Evolutionary conservation across 2,329 filamentous ascomycete species (phyloP).

Genomic region (Xylariaceae sp.): DNA sequence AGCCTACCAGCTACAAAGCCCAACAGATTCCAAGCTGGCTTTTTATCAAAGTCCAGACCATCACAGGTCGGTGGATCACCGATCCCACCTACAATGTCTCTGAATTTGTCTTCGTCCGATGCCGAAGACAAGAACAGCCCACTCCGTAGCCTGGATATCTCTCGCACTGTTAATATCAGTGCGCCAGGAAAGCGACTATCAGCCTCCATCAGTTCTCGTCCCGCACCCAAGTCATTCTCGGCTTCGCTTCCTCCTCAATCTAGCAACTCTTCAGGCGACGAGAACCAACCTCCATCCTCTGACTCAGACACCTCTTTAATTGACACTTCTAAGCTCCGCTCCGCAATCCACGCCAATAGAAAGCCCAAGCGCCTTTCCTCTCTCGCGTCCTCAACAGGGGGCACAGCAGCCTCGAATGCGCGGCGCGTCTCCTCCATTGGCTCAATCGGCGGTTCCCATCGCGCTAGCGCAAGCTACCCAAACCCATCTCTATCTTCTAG

Average conservation of each 20-base stretch:
- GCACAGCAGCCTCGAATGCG: constrained; percentile 25
- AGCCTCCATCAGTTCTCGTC: constrained; percentile 28
- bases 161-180: constrained; percentile 47
- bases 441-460: constrained; percentile 32
- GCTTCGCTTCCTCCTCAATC: constrained; percentile 30
- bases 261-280: constrained; percentile 39
- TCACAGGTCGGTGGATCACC: constrained; percentile 56
- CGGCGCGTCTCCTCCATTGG: constrained; percentile 46
- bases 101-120: constrained; percentile 53
- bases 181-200: constrained; percentile 39
- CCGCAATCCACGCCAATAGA: constrained; percentile 51
- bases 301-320: constrained; percentile 49
- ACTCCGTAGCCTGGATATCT: constrained; percentile 47
- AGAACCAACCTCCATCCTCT: constrained; percentile 49
- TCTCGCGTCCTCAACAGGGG: constrained; percentile 28
- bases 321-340: constrained; percentile 52
- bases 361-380: constrained; percentile 40
- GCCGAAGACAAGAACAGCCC: constrained; percentile 51
- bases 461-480: constrained; percentile 33
- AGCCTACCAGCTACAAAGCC: constrained; percentile 47
- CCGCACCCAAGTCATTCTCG: constrained; percentile 16
- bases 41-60: constrained; percentile 59
- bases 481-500: constrained; percentile 40
- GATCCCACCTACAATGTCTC: constrained; percentile 52
- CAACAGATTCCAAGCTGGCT: constrained; percentile 83